Evolutionary conservation across 2,329 filamentous ascomycete genomes (phyloP), one percentile per base, ranked within the genome.

Genomic region (Sporothrix variecibatus): DNA sequence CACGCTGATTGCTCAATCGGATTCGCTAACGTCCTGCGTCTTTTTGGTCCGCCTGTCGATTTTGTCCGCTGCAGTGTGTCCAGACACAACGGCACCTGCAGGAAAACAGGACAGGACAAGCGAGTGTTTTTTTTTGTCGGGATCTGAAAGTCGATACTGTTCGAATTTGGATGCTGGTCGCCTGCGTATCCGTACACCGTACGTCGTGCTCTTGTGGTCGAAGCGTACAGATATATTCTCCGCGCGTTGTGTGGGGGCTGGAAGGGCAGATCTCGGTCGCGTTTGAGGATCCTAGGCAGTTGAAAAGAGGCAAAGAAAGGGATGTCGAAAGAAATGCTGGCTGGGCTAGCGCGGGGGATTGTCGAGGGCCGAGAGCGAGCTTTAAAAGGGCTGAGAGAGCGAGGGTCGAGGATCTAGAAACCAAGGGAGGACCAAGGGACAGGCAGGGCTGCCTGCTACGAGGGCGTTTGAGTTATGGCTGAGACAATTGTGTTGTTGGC

Each of bases 401-500:
- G 58, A 64, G 17, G 60, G 38, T 46, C 38, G 38, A 12, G 23
- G 51, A 56, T 11, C 51, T 7, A 56, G n/a, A 53, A 23, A 23
- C 49, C 49, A 5, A 43, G 12, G 40, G 20, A n/a, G 49, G n/a
- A 40, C 38, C 62, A 43, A 67, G 20, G 31, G 40, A 15, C 60
- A 65, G 34, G 23, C 38, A 28, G 38, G 62, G 62, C 38, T 46
- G 62, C 9, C 31, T 64, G 31, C 34, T 26, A 38, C 62, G 23
- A 67, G 62, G 62, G 62, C 62, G 62, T 67, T 67, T 67, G 38
- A 46, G 38, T 67, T 28, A 6, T 46, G 62, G 23, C 43, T 68
- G 65, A 68, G 65, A 68, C 65, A 68, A 68, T 49, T 49, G 65
- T 9, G 40, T 49, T 51, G 65, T 51, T 68, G 65, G 40, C 65